phyloP scores from a whole-genome alignment of 2,329 filamentous ascomycete species.

The Sporothrix pseudoabietina region DNA sequence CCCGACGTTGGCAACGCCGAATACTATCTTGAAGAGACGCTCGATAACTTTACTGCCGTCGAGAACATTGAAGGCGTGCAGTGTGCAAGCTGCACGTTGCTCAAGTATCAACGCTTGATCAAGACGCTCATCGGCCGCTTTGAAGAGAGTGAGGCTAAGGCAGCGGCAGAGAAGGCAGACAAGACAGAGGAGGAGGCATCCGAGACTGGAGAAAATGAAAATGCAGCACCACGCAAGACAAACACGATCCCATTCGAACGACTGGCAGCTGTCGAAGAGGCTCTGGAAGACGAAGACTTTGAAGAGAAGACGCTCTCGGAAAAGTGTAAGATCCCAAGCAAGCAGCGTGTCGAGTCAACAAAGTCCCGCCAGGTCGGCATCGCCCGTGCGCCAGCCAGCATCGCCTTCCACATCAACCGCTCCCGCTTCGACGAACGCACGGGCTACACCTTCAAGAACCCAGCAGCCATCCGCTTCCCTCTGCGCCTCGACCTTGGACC shows the following conservation, averaged over 20 bases:
- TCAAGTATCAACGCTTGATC: conserved; percentile 57
- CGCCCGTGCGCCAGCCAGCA: conserved; percentile 74
- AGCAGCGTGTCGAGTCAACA: conserved; percentile 71
- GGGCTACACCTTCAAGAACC: conserved; percentile 80
- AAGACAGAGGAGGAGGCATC: not conserved
- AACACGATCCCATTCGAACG: conserved; percentile 53
- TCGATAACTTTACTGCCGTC: conserved; percentile 82
- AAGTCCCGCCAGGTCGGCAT: conserved; percentile 91
- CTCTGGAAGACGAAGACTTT: conserved; percentile 78
- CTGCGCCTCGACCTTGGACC: conserved; percentile 71
- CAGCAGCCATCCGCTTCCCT: conserved; percentile 76
- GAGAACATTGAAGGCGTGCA: conserved; percentile 88
- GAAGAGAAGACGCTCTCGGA: conserved; percentile 66
- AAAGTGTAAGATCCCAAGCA: conserved; percentile 62
- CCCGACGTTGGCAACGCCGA: conserved; percentile 63
- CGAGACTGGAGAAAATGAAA: not conserved
- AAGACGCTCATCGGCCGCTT: conserved; percentile 49
- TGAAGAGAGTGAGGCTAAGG: conserved; percentile 44
- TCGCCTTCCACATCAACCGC: conserved; percentile 87
- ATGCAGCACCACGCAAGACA: conserved; percentile 41
- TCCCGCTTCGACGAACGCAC: conserved; percentile 87
- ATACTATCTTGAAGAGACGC: conserved; percentile 74
- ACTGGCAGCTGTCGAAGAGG: conserved; percentile 66
- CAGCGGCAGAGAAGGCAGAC: not conserved
- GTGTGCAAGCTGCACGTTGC: conserved; percentile 85